Percentiles rank a stretch among this genome's conserved stretches.
Conservation (phyloP, 257 asterid genomes). For the Petunia secreta region DNA sequence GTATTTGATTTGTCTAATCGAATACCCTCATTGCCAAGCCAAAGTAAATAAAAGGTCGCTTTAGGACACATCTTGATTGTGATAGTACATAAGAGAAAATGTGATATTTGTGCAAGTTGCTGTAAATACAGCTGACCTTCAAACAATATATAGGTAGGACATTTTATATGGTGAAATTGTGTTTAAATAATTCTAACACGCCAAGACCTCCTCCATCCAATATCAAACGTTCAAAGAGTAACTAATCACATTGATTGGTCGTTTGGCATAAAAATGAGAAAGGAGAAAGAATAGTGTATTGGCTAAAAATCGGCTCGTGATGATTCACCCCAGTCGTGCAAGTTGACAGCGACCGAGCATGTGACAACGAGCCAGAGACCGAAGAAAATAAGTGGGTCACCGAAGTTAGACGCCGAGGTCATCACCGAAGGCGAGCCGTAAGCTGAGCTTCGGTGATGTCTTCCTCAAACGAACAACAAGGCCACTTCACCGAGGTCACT, state of each 20-base stretch:
- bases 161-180: not conserved
- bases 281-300: not conserved
- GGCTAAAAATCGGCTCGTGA: too few relatives aligned
- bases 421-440: too few relatives aligned
- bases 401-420: too few relatives aligned
- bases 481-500: too few relatives aligned
- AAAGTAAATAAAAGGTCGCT: too few relatives aligned
- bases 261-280: not conserved
- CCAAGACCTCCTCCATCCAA: not conserved
- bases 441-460: too few relatives aligned
- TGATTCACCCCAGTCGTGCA: too few relatives aligned
- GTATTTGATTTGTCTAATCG: constrained; percentile 17
- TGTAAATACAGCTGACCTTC: not conserved
- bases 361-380: too few relatives aligned
- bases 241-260: not conserved
- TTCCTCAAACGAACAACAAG: too few relatives aligned
- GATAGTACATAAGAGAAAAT: not conserved
- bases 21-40: not conserved
- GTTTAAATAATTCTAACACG: not conserved
- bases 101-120: not conserved
- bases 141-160: not conserved
- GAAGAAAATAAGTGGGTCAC: too few relatives aligned
- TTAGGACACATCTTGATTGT: not conserved
- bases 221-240: not conserved
- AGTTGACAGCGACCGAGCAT: too few relatives aligned